phyloP scores from a whole-genome alignment of 139 green algal genomes.

The Chlorella vulgaris region DNA sequence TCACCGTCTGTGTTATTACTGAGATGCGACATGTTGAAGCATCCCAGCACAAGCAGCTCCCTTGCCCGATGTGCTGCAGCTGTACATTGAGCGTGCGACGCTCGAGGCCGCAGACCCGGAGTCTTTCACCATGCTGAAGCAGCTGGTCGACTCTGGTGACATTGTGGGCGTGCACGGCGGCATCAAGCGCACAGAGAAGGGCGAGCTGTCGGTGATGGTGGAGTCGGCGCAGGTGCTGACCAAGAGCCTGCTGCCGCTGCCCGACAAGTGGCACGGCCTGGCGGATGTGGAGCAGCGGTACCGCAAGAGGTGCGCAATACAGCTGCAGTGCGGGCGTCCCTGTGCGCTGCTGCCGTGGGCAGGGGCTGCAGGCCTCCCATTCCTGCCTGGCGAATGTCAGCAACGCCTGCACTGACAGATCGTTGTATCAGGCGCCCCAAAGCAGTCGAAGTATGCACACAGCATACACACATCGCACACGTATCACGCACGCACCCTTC shows the following conservation, averaged over 20 bases:
- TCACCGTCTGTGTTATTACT: no score
- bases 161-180: slow-evolving; percentile 50
- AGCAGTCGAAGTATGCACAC: no score
- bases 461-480: no score
- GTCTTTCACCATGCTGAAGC: slow-evolving; percentile 80
- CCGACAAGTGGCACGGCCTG: slow-evolving; percentile 98
- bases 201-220: slow-evolving; percentile 85
- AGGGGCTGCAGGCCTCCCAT: no score
- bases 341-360: no score
- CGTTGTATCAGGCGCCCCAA: no score
- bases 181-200: slow-evolving; percentile 94
- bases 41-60: no score
- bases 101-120: slow-evolving; percentile 64
- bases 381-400: no score
- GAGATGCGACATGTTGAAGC: slow-evolving; percentile 1
- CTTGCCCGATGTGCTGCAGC: no score
- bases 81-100: slow-evolving; percentile 36
- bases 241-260: slow-evolving; percentile 94
- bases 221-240: slow-evolving; percentile 79
- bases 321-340: background rate
- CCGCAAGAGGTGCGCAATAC: slow-evolving; percentile 63
- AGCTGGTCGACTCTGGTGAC: slow-evolving; percentile 70
- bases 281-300: slow-evolving; percentile 96
- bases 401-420: background rate
- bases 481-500: background rate